These are phyloP conservation scores for Russula earlei DNA, from an alignment of 768 basidiomycete species.

Conservation along the genomic window DNA sequence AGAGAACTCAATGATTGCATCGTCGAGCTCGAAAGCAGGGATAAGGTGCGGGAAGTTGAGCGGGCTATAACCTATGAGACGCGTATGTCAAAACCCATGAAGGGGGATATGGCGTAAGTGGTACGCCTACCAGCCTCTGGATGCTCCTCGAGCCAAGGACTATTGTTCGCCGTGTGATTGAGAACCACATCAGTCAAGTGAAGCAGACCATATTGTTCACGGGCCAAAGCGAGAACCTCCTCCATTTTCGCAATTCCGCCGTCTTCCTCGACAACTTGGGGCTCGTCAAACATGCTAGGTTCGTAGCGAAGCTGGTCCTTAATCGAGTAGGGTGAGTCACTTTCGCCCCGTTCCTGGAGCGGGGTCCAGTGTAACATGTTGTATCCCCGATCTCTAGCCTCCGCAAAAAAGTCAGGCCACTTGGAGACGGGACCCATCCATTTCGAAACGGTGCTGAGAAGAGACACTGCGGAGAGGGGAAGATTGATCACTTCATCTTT, in stretches of 20 bases:
- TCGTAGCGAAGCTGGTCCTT: constrained; percentile 81
- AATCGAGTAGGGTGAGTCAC: constrained; percentile 90
- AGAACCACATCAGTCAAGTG: constrained; percentile 92
- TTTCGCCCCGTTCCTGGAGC: constrained; percentile 82
- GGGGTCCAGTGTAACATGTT: constrained; percentile 98
- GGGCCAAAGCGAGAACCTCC: constrained; percentile 57
- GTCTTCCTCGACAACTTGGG: constrained; percentile 30
- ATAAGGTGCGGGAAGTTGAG: constrained; percentile 85
- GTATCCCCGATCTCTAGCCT: constrained; percentile 85
- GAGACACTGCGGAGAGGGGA: constrained; percentile 79
- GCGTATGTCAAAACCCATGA: not conserved
- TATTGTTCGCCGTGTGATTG: constrained; percentile 96
- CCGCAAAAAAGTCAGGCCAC: constrained; percentile 75
- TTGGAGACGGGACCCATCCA: constrained; percentile 87
- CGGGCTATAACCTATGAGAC: constrained; percentile 68
- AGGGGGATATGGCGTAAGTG: not conserved
- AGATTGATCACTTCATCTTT: constrained; percentile 50
- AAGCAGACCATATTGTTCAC: constrained; percentile 80
- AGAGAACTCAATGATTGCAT: constrained; percentile 77
- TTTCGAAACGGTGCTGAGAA: constrained; percentile 89
- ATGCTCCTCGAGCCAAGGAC: constrained; percentile 83
- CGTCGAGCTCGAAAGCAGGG: constrained; percentile 88
- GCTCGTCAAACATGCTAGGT: constrained; percentile 49
- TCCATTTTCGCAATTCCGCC: constrained; percentile 51
- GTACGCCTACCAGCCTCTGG: constrained; percentile 78